These are phyloP conservation scores for Coprinopsis sp. DNA, from an alignment of 768 basidiomycete genomes.

Conservation along the genomic window DNA sequence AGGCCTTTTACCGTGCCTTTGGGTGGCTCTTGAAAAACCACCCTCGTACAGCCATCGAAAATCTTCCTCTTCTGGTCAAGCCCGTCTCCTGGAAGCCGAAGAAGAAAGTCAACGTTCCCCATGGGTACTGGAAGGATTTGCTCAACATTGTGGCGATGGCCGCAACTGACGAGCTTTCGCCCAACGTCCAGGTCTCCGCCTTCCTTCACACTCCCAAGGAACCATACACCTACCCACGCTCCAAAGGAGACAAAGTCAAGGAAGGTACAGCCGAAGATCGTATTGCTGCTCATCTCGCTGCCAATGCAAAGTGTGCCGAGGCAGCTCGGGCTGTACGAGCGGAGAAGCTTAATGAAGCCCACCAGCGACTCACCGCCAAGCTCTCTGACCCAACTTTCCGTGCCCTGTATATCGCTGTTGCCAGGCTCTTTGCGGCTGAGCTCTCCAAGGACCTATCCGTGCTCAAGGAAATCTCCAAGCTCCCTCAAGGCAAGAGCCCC, in stretches of 20 bases:
- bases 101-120: slow-evolving; percentile 28
- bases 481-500: slow-evolving; percentile 28
- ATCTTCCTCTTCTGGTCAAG: slow-evolving; percentile 49
- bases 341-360: slow-evolving; percentile 18
- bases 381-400: slow-evolving; percentile 48
- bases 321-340: slow-evolving; percentile 1
- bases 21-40: slow-evolving; percentile 69
- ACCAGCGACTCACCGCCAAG: slow-evolving; percentile 36
- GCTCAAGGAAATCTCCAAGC: slow-evolving; percentile 30
- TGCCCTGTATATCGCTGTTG: slow-evolving; percentile 59
- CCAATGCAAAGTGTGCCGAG: slow-evolving; percentile 12
- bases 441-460: slow-evolving; percentile 45
- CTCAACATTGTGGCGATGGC: slow-evolving; percentile 64
- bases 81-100: slow-evolving; percentile 40
- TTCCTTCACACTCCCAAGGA: slow-evolving; percentile 22
- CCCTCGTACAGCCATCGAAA: slow-evolving; percentile 63
- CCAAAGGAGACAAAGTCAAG: slow-evolving; percentile 10
- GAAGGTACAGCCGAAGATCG: slow-evolving; percentile 15
- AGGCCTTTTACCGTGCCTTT: slow-evolving; percentile 58
- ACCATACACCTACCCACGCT: neutral
- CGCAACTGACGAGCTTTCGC: slow-evolving; percentile 44
- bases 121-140: slow-evolving; percentile 77
- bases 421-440: slow-evolving; percentile 53
- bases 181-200: slow-evolving; percentile 13
- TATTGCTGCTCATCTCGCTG: slow-evolving; percentile 17